Base-by-base conservation (phyloP, 257 asterid genomes). In the Rhazya stricta region DNA sequence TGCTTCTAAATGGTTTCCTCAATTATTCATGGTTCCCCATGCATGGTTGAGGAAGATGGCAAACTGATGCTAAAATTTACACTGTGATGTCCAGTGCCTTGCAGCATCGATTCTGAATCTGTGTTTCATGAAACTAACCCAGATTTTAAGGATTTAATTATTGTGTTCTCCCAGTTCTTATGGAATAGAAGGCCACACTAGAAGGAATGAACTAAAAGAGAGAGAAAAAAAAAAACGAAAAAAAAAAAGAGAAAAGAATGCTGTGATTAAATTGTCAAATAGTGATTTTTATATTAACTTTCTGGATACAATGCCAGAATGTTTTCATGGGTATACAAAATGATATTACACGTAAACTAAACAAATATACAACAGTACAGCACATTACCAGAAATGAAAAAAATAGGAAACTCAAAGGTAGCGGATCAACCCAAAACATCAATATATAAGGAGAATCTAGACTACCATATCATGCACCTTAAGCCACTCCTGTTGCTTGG, bases 331-430 rank as follows among this genome's bases (percentile, higher is more conserved):
- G 16, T 36, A 25, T 37, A 39, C 27, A 25, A 61, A 74, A 48
- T 3, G 25, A 58, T 11, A 27, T 51, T 39, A 53, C 0, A 54
- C 21, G 51, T 60, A 25, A 56, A 27, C 48, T 32, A 50, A 50
- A 50, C 61, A 69, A 51, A 36, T 37, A 54, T 39, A 53, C 42
- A 36, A 37, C 50, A 39, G 30, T 37, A n/a, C 6, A 53, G 29
- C 23, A 46, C 29, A 4, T 13, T 65, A 37, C 42, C 66, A 45
- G 8, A 50, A 48, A 36, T 39, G 32, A 53, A 30, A 63, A n/a
- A 60, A 50, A 46, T 4, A 21, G 27, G 69, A 30, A 72, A 56
- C 60, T 34, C 57, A 78, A 48, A 72, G 66, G 57, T 25, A n/a
- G 74, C 37, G 53, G 60, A 71, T 46, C 29, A 67, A 29, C 11